Evolutionary conservation across 495 filamentous ascomycete genomes (phyloP), one percentile per base, ranked within the genome.

Genomic region (Xylaria cubensis): DNA sequence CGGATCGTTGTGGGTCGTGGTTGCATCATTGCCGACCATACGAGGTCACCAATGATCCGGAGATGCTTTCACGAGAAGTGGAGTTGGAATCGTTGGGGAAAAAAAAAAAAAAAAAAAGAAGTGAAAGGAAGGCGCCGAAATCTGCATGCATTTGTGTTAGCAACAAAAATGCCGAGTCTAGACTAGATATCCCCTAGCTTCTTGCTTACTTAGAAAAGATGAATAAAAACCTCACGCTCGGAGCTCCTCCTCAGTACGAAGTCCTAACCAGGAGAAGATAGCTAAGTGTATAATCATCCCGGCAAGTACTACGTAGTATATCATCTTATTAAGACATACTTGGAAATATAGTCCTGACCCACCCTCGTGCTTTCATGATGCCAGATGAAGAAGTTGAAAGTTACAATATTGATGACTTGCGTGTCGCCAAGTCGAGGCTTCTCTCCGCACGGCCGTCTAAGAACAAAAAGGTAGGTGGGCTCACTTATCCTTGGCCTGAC

Each of bases 381-480:
- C 24, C 59, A 42, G 59, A 42, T 42, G 63, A 66, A 10, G 44
- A 36, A 51, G 19, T 66, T 26, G 17, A 51, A 51, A 29, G 6
- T 36, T 17, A 15, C 21, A 44, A 34, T 13, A 32, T 32, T 48
- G 15, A 32, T 12, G 19, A 65, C 13, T 44, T 44, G 21, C 21
- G 12, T 21, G 58, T 61, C 58, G 58, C 26, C 61, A 39, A 42
- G 59, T 41, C 36, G 17, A 44, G 36, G 12, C 21, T 44, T 53
- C 24, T 41, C 64, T 34, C 46, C 64, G 44, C 46, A 67, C 42
- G 21, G 3, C 3, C 24, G 24, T 46, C 64, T 66, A 67, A 46
- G n/a, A 46, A 41, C 32, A 67, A 67, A 4, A 41, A 36, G 64
- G 64, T 51, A 56, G 50, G 65, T 56, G 65, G 65, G 3, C 19